Base-by-base conservation (phyloP, 129 eudicot species). In the Erigeron canadensis region DNA sequence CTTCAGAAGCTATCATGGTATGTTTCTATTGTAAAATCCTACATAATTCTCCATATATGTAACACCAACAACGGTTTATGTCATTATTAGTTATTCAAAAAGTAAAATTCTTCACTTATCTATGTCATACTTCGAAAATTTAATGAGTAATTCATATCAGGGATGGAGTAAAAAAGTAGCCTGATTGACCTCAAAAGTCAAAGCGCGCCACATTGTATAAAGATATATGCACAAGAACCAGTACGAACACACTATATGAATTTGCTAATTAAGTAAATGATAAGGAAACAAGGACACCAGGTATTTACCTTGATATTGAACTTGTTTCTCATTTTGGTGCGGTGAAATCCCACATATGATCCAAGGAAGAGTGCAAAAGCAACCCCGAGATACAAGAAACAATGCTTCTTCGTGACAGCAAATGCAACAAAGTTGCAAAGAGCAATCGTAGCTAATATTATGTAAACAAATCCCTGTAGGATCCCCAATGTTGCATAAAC, bases 301-400 rank as follows among this genome's bases (percentile, higher is more conserved):
- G 70, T 47, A 9, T 81, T 80, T 81, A 94, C 98, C 86, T 80
- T 84, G 65, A 94, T 89, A 65, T 89, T 89, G 79, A 94, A 89
- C 81, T 89, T 94, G 39, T 70, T 89, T 73, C 84, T 87, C 15
- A 94, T 87, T 46, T 87, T 85, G 72, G 85, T 80, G n/a, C 98
- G 92, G 71, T 81, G 63, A 70, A 83, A 85, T 38, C 98, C 97
- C 85, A 84, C 8, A 68, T 89, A 86, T 9, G 77, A 50, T 65
- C 93, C 97, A 9, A 86, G 78, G 11, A 81, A 84, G 74, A 89
- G 63, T 16, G 77, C 80, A 76, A 81, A 87, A 74, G 86, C 83
- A 47, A 82, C 72, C 4, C 82, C 87, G 63, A 89, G 50, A 80
- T 84, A 94, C 45, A 94, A 78, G 80, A 89, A 89, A 78, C 88